Evolutionary conservation across 306 rosid genomes (phyloP).

Genomic region (Medicago truncatula): MtrunA17r5.0-ANR NC_053044.1:47816501-47817000

Average conservation of each 20-base stretch:
- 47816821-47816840: conserved; percentile 91
- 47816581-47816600: conserved; percentile 61
- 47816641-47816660: conserved; percentile 92
- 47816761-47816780: conserved; percentile 89
- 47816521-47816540: too few relatives aligned
- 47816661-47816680: conserved; percentile 94
- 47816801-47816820: conserved; percentile 98
- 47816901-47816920: too few relatives aligned
- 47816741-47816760: conserved; percentile 91
- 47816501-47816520: too few relatives aligned
- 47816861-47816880: conserved; percentile 49
- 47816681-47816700: conserved; percentile 96
- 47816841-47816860: conserved; percentile 63
- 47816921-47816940: too few relatives aligned
- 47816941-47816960: conserved; percentile 16
- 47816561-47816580: background rate
- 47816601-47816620: conserved; percentile 96
- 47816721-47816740: conserved; percentile 80
- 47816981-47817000: conserved; percentile 96
- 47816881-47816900: background rate
- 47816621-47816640: conserved; percentile 93
- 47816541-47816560: too few relatives aligned
- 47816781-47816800: conserved; percentile 93
- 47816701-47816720: conserved; percentile 94
- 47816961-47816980: conserved; percentile 70